Base-by-base conservation (phyloP, 2,329 filamentous ascomycete genomes). In the Diaporthe destruens region DNA sequence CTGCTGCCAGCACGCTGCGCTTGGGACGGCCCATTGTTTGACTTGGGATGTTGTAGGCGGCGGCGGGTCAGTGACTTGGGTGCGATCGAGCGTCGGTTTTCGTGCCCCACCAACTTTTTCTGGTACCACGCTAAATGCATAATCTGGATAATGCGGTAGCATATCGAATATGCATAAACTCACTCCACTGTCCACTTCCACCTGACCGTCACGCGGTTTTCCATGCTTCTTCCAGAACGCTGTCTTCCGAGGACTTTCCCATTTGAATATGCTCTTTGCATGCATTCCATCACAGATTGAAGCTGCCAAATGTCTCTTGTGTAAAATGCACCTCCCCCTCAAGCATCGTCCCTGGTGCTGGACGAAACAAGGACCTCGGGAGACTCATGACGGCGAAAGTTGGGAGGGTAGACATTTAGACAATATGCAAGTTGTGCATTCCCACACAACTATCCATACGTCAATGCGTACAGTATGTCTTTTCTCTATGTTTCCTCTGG, bases 1-100 rank as follows among this genome's bases (percentile, higher is more conserved):
- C 93, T 20, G 94, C 94, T 25, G 94, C 94, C 72, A 92, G 89
- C 70, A 96, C 85, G 77, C 91, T 92, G 76, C 94, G 91, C 84
- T 95, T 95, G 72, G 93, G 91, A 73, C 91, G 91, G 34, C 87
- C 90, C 93, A 95, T 95, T 20, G 42, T 74, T 71, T 5, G 25
- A 9, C 23, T 42, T 47, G 23, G 2, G 39, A 32, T 54, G 53
- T 59, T 61, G 54, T 20, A 29, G 23, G 6, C 53, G 3, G 6
- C 53, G 3, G 14, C 23, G 8, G 14, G 20, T 16, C 25, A 32
- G 20, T 12, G 23, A 55, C 16, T 63, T 67, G 77, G 51, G 29
- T 51, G 70, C n/a, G 29, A 44, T 20, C 36, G 36, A 29, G 32
- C 59, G 18, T 55, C 32, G 44, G 61, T 25, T 57, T 55, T 25